Conservation (phyloP, 129 eudicot species). For the Chrysanthemum seticuspe region DNA sequence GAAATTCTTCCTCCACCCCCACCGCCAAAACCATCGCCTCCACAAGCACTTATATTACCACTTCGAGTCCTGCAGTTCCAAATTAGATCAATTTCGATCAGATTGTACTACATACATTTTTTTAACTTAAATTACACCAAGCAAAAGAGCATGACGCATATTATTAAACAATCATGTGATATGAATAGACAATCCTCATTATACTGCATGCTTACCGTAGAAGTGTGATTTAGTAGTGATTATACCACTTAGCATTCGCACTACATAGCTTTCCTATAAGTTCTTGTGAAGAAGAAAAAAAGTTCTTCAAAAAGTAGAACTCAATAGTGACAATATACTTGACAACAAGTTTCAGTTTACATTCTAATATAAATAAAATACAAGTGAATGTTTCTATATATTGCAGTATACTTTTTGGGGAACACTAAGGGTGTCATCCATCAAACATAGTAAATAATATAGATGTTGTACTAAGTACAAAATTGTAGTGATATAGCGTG, state of each 20-base stretch:
- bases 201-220: constrained; percentile 11
- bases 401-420: constrained; percentile 4
- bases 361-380: neutral
- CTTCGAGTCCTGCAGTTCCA: no score
- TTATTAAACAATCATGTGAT: constrained; percentile 12
- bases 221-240: neutral
- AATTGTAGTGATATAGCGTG: neutral
- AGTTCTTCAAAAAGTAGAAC: constrained; percentile 12
- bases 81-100: no score
- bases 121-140: neutral
- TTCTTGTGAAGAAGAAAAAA: neutral
- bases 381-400: neutral
- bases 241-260: constrained; percentile 7
- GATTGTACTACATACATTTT: no score
- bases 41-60: no score
- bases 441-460: neutral
- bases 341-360: neutral
- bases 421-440: constrained; percentile 7
- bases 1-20: no score
- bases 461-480: constrained; percentile 6
- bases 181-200: constrained; percentile 9
- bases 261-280: constrained; percentile 6
- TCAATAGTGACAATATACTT: constrained; percentile 4
- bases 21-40: no score
- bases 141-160: constrained; percentile 6